Base-by-base conservation (phyloP, 2,329 filamentous ascomycete genomes). In the Seiridium unicorne region DNA sequence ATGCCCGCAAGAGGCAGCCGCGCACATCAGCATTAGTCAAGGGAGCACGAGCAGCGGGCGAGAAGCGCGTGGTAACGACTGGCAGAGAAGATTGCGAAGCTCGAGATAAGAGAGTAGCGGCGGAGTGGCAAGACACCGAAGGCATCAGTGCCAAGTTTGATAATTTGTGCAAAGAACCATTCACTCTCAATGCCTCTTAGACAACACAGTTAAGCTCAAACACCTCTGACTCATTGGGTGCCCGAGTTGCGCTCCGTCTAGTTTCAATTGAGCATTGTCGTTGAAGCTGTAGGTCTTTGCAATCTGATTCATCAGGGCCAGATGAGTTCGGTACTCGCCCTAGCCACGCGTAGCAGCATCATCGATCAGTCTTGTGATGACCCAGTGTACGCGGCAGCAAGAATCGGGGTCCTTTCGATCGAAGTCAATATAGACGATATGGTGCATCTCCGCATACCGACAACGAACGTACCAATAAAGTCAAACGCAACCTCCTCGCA, bases 381-480 rank as follows among this genome's bases (percentile, higher is more conserved):
- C 72, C 3, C 62, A 61, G 26, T 71, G 60, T n/a, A 68, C 70
- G 9, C 63, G 68, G 13, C 59, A 49, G 9, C 69, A 65, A 7
- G 62, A 61, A 55, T 60, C 63, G 1, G 62, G 61, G 60, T 71
- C 63, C 18, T 61, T 62, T 9, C 67, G 66, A 62, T 74, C 69
- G 53, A 72, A 74, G 54, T 73, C 71, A 36, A 74, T 65, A 66
- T 71, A 67, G n/a, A 73, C 69, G 47, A 76, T 75, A 32, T 73
- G 66, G 60, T 75, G 77, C 76, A 80, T 79, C 65, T 80, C 79
- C 78, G 72, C 65, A 77, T 64, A 6, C 77, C 77, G 18, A 78
- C 73, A 51, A 68, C 70, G 59, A 79, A 78, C 0, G 75, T 74
- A 5, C 73, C 72, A 42, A 79, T 73, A 49, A 77, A 71, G 62